phyloP scores from a whole-genome alignment of 2,329 filamentous ascomycete genomes.

The Teratosphaeria epicoccoides region DNA sequence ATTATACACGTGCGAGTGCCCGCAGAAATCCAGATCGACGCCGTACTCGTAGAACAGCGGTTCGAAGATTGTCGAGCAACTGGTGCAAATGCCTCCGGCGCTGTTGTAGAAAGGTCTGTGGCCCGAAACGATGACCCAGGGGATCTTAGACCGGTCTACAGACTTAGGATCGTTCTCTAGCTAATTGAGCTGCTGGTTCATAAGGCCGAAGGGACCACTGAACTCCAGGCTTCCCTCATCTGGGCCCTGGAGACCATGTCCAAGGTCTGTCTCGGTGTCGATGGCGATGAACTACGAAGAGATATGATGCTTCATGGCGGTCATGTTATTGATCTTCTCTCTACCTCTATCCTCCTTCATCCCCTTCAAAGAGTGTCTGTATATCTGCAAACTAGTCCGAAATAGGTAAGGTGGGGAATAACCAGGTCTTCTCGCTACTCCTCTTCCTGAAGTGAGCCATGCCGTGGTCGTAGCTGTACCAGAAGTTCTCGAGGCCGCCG shows the following conservation, averaged over 20 bases:
- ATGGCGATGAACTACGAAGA: too few relatives aligned
- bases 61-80: constrained; percentile 37
- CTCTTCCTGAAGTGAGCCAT: constrained; percentile 44
- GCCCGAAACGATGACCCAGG: constrained; percentile 40
- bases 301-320: too few relatives aligned
- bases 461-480: constrained; percentile 44
- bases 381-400: too few relatives aligned
- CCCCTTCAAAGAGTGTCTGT: too few relatives aligned
- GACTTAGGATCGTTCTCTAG: constrained; percentile 33
- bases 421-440: too few relatives aligned
- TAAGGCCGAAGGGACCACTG: constrained; percentile 39
- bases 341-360: too few relatives aligned
- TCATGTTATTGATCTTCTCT: too few relatives aligned
- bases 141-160: constrained; percentile 38
- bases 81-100: constrained; percentile 32
- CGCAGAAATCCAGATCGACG: constrained; percentile 36
- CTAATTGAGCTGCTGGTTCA: constrained; percentile 38
- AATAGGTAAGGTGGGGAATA: too few relatives aligned
- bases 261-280: constrained; percentile 41
- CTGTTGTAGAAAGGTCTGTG: constrained; percentile 40
- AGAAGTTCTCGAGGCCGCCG: constrained; percentile 34
- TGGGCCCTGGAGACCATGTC: constrained; percentile 29
- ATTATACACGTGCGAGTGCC: constrained; percentile 39
- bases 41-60: constrained; percentile 34
- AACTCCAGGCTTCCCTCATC: constrained; percentile 23